Conservation (phyloP, 1,284 basidiomycete species). For the Tilletia walkeri region DNA sequence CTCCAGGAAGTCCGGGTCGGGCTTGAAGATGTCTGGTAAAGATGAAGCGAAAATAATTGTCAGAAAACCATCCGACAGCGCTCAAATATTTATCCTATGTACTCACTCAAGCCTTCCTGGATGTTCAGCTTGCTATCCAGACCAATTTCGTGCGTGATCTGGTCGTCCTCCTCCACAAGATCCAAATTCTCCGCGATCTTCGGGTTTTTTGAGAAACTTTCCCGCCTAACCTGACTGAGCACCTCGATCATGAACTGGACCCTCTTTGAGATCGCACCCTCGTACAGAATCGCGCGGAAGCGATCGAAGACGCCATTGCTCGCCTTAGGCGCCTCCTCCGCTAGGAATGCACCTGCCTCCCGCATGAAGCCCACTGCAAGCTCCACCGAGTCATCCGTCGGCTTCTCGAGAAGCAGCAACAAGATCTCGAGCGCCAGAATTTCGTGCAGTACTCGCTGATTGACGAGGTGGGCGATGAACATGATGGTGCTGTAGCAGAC, state of each 20-base stretch:
- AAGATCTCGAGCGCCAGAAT: constrained; percentile 92
- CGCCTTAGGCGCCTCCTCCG: constrained; percentile 89
- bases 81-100: constrained; percentile 5
- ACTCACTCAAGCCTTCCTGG: constrained; percentile 81
- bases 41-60: not conserved
- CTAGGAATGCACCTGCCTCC: constrained; percentile 91
- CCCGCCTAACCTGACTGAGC: constrained; percentile 71
- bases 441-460: constrained; percentile 91
- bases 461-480: constrained; percentile 95
- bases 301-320: constrained; percentile 90
- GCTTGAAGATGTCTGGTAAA: constrained; percentile 83
- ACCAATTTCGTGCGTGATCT: constrained; percentile 88
- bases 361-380: constrained; percentile 96
- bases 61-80: not conserved
- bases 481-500: constrained; percentile 91
- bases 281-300: constrained; percentile 93
- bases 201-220: constrained; percentile 98
- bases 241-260: constrained; percentile 99
- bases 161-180: constrained; percentile 87
- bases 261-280: constrained; percentile 88
- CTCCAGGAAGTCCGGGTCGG: constrained; percentile 80
- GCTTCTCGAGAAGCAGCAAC: constrained; percentile 85
- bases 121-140: constrained; percentile 90
- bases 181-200: constrained; percentile 88
- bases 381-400: constrained; percentile 96